Evolutionary conservation across 164 flowering plant species (phyloP).

Genomic region (Magnolia kwangsiensis): DNA sequence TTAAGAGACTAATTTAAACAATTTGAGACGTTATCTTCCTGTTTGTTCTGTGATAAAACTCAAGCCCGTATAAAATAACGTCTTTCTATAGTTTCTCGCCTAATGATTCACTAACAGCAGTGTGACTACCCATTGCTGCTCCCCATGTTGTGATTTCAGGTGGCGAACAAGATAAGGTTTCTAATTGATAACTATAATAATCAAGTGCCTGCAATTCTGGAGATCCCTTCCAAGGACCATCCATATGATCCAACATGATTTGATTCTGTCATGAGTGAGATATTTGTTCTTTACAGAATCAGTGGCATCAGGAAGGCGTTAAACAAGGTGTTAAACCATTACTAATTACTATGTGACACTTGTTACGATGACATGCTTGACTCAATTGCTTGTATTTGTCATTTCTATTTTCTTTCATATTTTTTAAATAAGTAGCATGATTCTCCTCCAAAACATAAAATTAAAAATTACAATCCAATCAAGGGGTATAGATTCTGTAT

Average conservation of each 20-base stretch:
- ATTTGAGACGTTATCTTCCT: too few species aligned
- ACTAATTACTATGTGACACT: background rate
- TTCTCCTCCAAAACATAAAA: background rate
- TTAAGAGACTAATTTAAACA: too few species aligned
- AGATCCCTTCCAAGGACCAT: conserved; percentile 96
- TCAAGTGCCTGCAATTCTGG: conserved; percentile 88
- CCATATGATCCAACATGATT: conserved; percentile 92
- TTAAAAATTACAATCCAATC: background rate
- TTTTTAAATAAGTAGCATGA: background rate
- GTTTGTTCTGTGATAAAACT: too few species aligned
- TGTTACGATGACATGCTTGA: background rate
- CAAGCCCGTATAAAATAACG: too few species aligned
- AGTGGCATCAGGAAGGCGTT: conserved; percentile 76
- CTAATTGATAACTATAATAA: conserved; percentile 90
- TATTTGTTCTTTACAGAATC: conserved; percentile 81
- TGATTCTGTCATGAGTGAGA: conserved; percentile 88
- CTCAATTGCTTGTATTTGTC: background rate
- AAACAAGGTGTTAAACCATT: conserved; percentile 41
- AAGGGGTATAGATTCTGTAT: background rate
- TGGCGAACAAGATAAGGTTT: conserved; percentile 92
- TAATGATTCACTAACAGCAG: too few species aligned
- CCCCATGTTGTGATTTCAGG: conserved; percentile 33
- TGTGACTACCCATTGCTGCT: background rate
- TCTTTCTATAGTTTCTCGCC: too few species aligned
- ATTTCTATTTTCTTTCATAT: background rate